Evolutionary conservation across 2,329 filamentous ascomycete genomes (phyloP), one percentile per base, ranked within the genome.

Genomic region (Alternaria alternata): DNA sequence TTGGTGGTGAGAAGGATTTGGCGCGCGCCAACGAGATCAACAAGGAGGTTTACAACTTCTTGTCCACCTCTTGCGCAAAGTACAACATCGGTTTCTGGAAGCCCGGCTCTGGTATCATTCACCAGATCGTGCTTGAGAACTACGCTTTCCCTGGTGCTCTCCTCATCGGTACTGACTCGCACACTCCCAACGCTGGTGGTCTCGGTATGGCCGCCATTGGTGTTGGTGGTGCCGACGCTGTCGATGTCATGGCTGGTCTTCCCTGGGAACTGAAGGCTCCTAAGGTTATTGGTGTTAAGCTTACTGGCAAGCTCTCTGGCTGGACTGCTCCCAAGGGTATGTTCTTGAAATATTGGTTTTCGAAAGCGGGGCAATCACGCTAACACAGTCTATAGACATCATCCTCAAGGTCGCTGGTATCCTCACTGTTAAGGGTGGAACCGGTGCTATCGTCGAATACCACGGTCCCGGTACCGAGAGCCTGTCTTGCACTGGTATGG

Each of bases 71-170:
- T 69, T 98, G 94, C 81, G 94, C 94, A 78, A 99, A 98, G 87
- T 99, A 98, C 87, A 94, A 98, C 87, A 98, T 98, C 81, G 95
- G 95, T 86, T 98, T 98, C 90, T 99, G 95, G 95, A 93, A 88
- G 82, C 95, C 95, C 68, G 95, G 95, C 74, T 97, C 94, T 79
- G 95, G 95, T 87, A 99, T 98, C 81, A 99, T 99, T 75, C 95
- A 99, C 85, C 95, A 98, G 86, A 98, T 98, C 78, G 83, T 98
- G 66, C 88, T 98, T 61, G 95, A 99, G 86, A 98, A 98, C 87
- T 98, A 98, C 81, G 94, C 94, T 80, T 98, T 98, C 90, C 95
- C 95, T 68, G 95, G 95, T 87, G 94, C 91, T 88, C 88, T 99
- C 61, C 89, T 99, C 79, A 98, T 98, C 78, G 95, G 95, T 81